phyloP scores from a whole-genome alignment of 2,329 filamentous ascomycete species.

The Cercospora zeina region DNA sequence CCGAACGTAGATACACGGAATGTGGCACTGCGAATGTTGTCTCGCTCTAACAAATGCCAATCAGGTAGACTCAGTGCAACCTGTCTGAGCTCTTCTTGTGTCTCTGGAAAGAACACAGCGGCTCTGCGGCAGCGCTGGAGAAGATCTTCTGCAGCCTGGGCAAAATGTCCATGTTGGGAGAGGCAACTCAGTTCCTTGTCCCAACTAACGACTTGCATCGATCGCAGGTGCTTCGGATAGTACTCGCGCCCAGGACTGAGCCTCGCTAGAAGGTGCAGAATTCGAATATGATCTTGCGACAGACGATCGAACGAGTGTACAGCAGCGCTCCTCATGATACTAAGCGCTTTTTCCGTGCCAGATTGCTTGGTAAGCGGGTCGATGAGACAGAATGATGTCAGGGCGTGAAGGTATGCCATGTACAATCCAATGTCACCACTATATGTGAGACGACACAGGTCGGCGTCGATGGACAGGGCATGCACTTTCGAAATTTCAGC shows the following conservation, averaged over 20 bases:
- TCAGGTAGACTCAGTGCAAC: constrained; percentile 20
- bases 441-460: constrained; percentile 60
- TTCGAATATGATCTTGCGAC: constrained; percentile 19
- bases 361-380: constrained; percentile 61
- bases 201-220: constrained; percentile 52
- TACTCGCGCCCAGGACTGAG: constrained; percentile 44
- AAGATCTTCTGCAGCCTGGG: constrained; percentile 24
- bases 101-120: constrained; percentile 25
- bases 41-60: constrained; percentile 33
- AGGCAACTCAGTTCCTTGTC: constrained; percentile 41
- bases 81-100: neutral
- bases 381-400: constrained; percentile 59
- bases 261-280: constrained; percentile 36
- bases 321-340: constrained; percentile 28
- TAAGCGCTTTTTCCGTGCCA: constrained; percentile 58
- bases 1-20: constrained; percentile 40
- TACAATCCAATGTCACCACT: constrained; percentile 47
- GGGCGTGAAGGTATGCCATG: constrained; percentile 58
- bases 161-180: constrained; percentile 47
- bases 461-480: constrained; percentile 57
- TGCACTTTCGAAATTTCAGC: constrained; percentile 53
- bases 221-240: constrained; percentile 47
- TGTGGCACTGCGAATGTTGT: constrained; percentile 36
- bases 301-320: constrained; percentile 33
- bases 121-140: neutral